Evolutionary conservation across 805 yeast species (phyloP).

Genomic region (Ogataea naganishii): DNA sequence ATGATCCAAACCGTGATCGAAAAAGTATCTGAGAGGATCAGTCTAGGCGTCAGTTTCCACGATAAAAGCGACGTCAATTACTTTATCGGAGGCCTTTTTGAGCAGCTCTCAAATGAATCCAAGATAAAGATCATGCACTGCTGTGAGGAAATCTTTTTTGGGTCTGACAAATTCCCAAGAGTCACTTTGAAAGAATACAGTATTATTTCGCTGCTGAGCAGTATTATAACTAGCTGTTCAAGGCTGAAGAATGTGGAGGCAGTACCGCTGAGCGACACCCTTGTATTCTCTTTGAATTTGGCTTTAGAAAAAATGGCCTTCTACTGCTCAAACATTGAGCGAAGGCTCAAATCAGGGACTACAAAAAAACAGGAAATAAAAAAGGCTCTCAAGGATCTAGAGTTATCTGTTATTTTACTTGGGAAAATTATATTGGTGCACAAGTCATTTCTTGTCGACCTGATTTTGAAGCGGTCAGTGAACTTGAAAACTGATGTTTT

Average conservation of each 20-base stretch:
- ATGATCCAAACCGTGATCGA: slow-evolving; percentile 3
- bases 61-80: slow-evolving; percentile 6
- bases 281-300: slow-evolving; percentile 31
- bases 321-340: slow-evolving; percentile 19
- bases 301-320: slow-evolving; percentile 30
- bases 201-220: slow-evolving; percentile 30
- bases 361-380: slow-evolving; percentile 4
- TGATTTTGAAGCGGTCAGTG: slow-evolving; percentile 32
- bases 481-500: slow-evolving; percentile 36
- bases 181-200: slow-evolving; percentile 15
- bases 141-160: slow-evolving; percentile 32
- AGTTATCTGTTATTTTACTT: slow-evolving; percentile 34
- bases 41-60: too few species aligned
- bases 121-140: slow-evolving; percentile 25
- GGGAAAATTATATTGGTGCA: slow-evolving; percentile 52
- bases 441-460: slow-evolving; percentile 37
- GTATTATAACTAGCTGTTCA: slow-evolving; percentile 39
- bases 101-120: slow-evolving; percentile 21
- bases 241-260: slow-evolving; percentile 15
- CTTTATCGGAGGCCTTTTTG: slow-evolving; percentile 30
- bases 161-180: slow-evolving; percentile 31
- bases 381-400: slow-evolving; percentile 11
- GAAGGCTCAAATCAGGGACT: slow-evolving; percentile 2
- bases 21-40: too few species aligned
- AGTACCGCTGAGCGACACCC: slow-evolving; percentile 25